phyloP scores from a whole-genome alignment of 805 yeast genomes.

The Metschnikowia kunwiensis region DNA sequence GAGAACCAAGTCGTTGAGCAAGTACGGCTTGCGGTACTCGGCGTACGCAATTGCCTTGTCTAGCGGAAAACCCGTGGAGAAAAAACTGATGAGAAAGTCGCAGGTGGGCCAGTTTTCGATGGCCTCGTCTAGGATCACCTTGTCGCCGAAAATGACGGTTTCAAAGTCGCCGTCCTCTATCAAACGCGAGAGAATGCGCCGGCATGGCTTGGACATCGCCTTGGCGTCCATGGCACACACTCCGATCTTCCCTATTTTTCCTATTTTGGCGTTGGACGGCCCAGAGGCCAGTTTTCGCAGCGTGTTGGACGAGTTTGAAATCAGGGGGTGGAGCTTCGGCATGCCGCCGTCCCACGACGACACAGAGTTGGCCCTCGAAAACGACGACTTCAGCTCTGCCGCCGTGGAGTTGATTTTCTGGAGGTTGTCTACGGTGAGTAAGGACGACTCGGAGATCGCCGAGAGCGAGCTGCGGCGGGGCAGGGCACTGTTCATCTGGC shows the following conservation, averaged over 20 bases:
- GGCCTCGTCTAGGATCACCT: constrained; percentile 89
- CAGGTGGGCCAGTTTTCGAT: constrained; percentile 99
- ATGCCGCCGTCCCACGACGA: constrained; percentile 21
- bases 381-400: constrained; percentile 12
- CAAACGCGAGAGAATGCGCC: constrained; percentile 82
- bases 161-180: constrained; percentile 95
- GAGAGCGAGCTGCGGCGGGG: constrained; percentile 19
- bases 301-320: constrained; percentile 34
- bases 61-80: constrained; percentile 93
- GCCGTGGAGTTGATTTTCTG: constrained; percentile 19
- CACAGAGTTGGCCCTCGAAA: constrained; percentile 23
- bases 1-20: constrained; percentile 83
- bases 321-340: constrained; percentile 32
- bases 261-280: constrained; percentile 27
- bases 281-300: constrained; percentile 21
- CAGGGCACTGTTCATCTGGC: constrained; percentile 11
- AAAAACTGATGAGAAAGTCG: constrained; percentile 89
- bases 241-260: constrained; percentile 88
- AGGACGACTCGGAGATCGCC: constrained; percentile 17
- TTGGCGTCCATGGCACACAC: constrained; percentile 99
- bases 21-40: constrained; percentile 82
- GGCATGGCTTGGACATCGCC: constrained; percentile 92
- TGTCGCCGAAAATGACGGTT: constrained; percentile 95
- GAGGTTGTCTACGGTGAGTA: constrained; percentile 18
- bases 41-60: constrained; percentile 93